These are phyloP conservation scores for Cyphellophora attinorum DNA, from an alignment of 2,329 filamentous ascomycete species.

Conservation along the genomic window DNA sequence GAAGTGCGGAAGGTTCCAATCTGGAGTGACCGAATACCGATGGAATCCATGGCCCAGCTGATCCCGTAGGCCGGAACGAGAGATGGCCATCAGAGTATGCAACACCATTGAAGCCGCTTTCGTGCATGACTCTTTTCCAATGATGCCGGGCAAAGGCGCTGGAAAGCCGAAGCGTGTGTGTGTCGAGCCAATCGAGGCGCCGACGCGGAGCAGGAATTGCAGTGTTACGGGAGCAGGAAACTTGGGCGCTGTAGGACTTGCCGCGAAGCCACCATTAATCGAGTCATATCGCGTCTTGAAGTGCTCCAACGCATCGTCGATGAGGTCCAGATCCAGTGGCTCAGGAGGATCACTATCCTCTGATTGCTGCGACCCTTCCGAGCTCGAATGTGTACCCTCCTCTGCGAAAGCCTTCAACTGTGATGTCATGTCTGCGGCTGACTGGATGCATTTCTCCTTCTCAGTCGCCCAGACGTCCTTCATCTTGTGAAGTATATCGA, in stretches of 20 bases:
- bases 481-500: conserved; percentile 74
- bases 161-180: conserved; percentile 43
- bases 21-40: conserved; percentile 77
- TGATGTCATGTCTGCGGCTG: conserved; percentile 69
- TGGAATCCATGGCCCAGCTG: conserved; percentile 70
- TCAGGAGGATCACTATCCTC: conserved; percentile 43
- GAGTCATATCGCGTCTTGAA: conserved; percentile 74
- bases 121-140: conserved; percentile 69
- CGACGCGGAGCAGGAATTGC: conserved; percentile 67
- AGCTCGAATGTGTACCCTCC: conserved; percentile 58
- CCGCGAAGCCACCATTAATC: conserved; percentile 68
- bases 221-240: conserved; percentile 84
- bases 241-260: conserved; percentile 54
- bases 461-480: conserved; percentile 69
- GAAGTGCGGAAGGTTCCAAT: conserved; percentile 93
- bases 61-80: conserved; percentile 60
- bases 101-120: conserved; percentile 70
- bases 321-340: conserved; percentile 74
- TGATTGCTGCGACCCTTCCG: conserved; percentile 12
- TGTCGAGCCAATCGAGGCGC: conserved; percentile 28
- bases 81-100: conserved; percentile 70
- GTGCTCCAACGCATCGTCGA: conserved; percentile 80
- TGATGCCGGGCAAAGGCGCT: conserved; percentile 66
- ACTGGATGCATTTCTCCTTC: conserved; percentile 69
- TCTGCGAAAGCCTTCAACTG: conserved; percentile 81